phyloP scores from a whole-genome alignment of 1,139 yeast species.

The Kluyveromyces sp. region DNA sequence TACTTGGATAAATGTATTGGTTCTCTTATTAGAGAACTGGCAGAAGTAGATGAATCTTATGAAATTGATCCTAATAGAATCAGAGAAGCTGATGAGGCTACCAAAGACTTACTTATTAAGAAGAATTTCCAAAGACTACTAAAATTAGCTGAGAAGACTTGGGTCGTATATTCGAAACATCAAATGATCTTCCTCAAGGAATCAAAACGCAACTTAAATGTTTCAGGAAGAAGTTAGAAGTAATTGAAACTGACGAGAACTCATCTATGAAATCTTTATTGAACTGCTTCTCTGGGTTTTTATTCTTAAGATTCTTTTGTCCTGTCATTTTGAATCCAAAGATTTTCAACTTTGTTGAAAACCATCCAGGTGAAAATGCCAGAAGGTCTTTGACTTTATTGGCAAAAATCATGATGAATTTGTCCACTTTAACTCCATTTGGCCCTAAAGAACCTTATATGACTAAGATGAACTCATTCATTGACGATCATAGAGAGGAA shows the following conservation, averaged over 20 bases:
- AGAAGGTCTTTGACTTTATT: slow-evolving; percentile 74
- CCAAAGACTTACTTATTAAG: slow-evolving; percentile 34
- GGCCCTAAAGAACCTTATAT: slow-evolving; percentile 81
- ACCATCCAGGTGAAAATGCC: slow-evolving; percentile 61
- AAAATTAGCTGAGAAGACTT: slow-evolving; percentile 52
- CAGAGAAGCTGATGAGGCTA: slow-evolving; percentile 37
- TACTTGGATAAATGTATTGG: slow-evolving; percentile 71
- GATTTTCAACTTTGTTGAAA: slow-evolving; percentile 60
- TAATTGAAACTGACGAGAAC: slow-evolving; percentile 51
- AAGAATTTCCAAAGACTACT: slow-evolving; percentile 48
- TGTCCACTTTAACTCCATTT: slow-evolving; percentile 70
- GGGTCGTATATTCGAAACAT: slow-evolving; percentile 66
- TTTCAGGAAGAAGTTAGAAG: slow-evolving; percentile 53
- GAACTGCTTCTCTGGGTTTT: slow-evolving; percentile 73
- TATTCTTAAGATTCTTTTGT: slow-evolving; percentile 80
- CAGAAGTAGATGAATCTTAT: slow-evolving; percentile 45
- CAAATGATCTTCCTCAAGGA: slow-evolving; percentile 68
- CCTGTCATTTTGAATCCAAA: slow-evolving; percentile 91
- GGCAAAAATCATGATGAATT: slow-evolving; percentile 73
- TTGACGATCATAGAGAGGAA: slow-evolving; percentile 50
- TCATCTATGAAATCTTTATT: slow-evolving; percentile 39
- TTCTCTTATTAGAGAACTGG: slow-evolving; percentile 50
- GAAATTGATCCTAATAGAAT: slow-evolving; percentile 67
- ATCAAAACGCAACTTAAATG: slow-evolving; percentile 55
- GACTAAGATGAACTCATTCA: slow-evolving; percentile 58